These are phyloP conservation scores for Lactarius pseudohatsudake DNA, from an alignment of 768 basidiomycete species.

Conservation along the genomic window DNA sequence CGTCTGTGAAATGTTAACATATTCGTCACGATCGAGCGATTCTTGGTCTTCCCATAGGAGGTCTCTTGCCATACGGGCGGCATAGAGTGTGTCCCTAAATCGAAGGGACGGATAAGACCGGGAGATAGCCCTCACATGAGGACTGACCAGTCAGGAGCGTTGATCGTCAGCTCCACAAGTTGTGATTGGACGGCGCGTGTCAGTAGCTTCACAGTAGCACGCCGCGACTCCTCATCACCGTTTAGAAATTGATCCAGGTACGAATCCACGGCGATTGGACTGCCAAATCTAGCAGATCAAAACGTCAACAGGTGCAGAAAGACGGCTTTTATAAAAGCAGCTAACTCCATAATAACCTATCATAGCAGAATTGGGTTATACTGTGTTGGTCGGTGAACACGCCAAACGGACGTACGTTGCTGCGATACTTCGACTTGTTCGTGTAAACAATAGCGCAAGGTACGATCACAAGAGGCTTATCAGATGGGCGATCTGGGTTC, in stretches of 20 bases:
- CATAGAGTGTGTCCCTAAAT: constrained; percentile 83
- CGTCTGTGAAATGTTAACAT: constrained; percentile 88
- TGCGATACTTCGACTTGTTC: constrained; percentile 94
- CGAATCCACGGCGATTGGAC: constrained; percentile 70
- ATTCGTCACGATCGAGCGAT: constrained; percentile 76
- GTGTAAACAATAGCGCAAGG: constrained; percentile 92
- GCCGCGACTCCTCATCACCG: constrained; percentile 60
- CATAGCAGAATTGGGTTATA: not conserved
- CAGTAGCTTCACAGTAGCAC: constrained; percentile 82
- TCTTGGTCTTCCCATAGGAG: constrained; percentile 87
- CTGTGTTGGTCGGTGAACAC: not conserved
- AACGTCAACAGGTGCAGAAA: constrained; percentile 8
- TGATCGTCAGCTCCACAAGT: constrained; percentile 76
- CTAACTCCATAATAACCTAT: constrained; percentile 75
- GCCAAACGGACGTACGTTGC: constrained; percentile 56
- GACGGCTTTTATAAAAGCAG: constrained; percentile 17
- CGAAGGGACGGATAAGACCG: not conserved
- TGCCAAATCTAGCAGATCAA: constrained; percentile 64
- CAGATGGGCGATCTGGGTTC: constrained; percentile 43
- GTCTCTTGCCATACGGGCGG: constrained; percentile 89
- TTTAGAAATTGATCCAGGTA: constrained; percentile 81
- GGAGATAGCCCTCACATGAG: constrained; percentile 1
- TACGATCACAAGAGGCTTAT: constrained; percentile 60
- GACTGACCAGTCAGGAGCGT: constrained; percentile 90
- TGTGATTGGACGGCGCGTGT: constrained; percentile 71